Evolutionary conservation across 2,329 filamentous ascomycete species (phyloP).

Genomic region (Cadophora gregata): DNA sequence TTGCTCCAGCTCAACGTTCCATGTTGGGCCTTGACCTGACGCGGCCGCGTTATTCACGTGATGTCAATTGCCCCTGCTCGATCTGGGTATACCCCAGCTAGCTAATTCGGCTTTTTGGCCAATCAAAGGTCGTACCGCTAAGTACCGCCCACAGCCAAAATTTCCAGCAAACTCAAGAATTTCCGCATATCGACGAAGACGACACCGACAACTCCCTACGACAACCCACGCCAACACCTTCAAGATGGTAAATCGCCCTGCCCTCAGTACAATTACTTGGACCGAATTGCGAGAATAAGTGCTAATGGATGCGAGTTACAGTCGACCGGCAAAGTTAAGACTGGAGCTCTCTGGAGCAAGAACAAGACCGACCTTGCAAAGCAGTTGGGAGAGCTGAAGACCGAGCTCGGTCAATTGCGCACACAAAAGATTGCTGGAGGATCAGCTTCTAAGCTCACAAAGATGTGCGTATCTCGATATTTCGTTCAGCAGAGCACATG

Average conservation of each 20-base stretch:
- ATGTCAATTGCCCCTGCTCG: background rate
- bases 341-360: slow-evolving; percentile 97
- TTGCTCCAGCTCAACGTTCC: slow-evolving; percentile 9
- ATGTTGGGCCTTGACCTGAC: slow-evolving; percentile 2
- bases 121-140: slow-evolving; percentile 2
- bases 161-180: slow-evolving; percentile 17
- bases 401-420: slow-evolving; percentile 93
- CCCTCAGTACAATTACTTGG: background rate
- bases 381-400: slow-evolving; percentile 94
- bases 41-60: slow-evolving; percentile 6
- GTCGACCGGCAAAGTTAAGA: slow-evolving; percentile 81
- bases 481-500: background rate
- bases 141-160: slow-evolving; percentile 13
- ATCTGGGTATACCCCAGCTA: background rate
- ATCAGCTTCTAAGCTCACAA: slow-evolving; percentile 93
- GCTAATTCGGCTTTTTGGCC: background rate
- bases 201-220: slow-evolving; percentile 36
- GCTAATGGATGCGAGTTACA: slow-evolving; percentile 48
- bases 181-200: slow-evolving; percentile 17
- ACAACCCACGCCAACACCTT: slow-evolving; percentile 38
- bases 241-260: slow-evolving; percentile 44
- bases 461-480: slow-evolving; percentile 74
- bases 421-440: slow-evolving; percentile 97
- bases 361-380: slow-evolving; percentile 98
- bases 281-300: slow-evolving; percentile 16